Conservation (phyloP, 1,139 yeast genomes). For the Candida labiduridarum region DNA sequence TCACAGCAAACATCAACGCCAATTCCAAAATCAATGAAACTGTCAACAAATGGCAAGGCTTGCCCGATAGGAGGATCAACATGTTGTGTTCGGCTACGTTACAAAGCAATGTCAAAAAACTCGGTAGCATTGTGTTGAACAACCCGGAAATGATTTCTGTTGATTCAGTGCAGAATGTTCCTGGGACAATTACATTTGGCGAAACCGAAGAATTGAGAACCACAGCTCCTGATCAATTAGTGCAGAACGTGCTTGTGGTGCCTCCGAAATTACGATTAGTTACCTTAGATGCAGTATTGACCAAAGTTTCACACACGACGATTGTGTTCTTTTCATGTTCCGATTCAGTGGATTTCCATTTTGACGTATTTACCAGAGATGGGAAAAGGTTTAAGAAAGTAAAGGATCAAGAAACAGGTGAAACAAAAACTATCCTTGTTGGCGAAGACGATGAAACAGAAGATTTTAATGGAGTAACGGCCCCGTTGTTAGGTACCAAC, state of each 20-base stretch:
- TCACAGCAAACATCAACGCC: slow-evolving; percentile 59
- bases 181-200: slow-evolving; percentile 44
- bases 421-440: slow-evolving; percentile 18
- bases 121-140: slow-evolving; percentile 74
- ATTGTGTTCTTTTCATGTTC: slow-evolving; percentile 92
- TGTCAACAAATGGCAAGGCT: slow-evolving; percentile 44
- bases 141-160: slow-evolving; percentile 67
- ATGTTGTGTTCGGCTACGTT: slow-evolving; percentile 94
- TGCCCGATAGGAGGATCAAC: slow-evolving; percentile 74
- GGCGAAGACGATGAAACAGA: slow-evolving; percentile 26
- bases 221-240: slow-evolving; percentile 86
- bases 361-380: slow-evolving; percentile 64
- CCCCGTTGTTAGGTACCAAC: slow-evolving; percentile 54
- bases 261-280: slow-evolving; percentile 93
- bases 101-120: slow-evolving; percentile 74
- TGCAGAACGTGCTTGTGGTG: slow-evolving; percentile 75
- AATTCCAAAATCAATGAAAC: slow-evolving; percentile 44
- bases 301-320: slow-evolving; percentile 49
- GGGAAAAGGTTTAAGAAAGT: slow-evolving; percentile 45
- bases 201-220: slow-evolving; percentile 24
- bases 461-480: slow-evolving; percentile 47
- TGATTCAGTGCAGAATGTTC: slow-evolving; percentile 21
- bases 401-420: slow-evolving; percentile 28
- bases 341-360: slow-evolving; percentile 93
- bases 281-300: slow-evolving; percentile 68